Percentiles rank a stretch among this genome's conserved stretches.
These are phyloP conservation scores for Capsicum baccatum DNA, from an alignment of 257 asterid species.

Conservation along the genomic window DNA sequence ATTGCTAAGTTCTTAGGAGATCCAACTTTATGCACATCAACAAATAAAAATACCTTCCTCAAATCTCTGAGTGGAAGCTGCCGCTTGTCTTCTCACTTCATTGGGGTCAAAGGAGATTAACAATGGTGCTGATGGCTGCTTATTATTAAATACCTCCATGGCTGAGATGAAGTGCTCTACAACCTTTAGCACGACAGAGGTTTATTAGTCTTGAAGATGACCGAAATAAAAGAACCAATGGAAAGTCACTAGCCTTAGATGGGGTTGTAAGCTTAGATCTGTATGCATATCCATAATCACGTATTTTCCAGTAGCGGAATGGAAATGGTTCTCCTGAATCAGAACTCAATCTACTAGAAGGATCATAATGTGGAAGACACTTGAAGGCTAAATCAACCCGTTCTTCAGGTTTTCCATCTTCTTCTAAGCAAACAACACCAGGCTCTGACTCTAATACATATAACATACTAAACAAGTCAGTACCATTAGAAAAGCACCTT, in stretches of 20 bases:
- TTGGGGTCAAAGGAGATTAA: conserved; percentile 80
- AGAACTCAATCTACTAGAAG: conserved; percentile 60
- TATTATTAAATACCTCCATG: conserved; percentile 69
- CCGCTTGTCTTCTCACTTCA: conserved; percentile 88
- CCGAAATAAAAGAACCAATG: conserved; percentile 26
- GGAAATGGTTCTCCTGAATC: conserved; percentile 50
- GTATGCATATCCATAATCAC: conserved; percentile 96
- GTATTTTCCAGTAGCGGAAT: conserved; percentile 93
- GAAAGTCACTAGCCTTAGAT: conserved; percentile 64
- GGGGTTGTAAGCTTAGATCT: conserved; percentile 86
- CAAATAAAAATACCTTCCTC: conserved; percentile 66
- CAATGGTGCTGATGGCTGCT: conserved; percentile 70
- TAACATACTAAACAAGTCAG: conserved; percentile 26
- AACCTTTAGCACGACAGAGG: conserved; percentile 53
- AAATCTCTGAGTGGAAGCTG: conserved; percentile 87
- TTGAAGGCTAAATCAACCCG: conserved; percentile 80
- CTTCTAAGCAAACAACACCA: conserved; percentile 64
- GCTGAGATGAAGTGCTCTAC: conserved; percentile 92
- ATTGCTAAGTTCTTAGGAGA: not conserved
- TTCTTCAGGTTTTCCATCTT: conserved; percentile 72
- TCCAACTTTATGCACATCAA: not conserved
- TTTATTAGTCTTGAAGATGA: conserved; percentile 26
- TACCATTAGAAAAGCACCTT: not conserved
- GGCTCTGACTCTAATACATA: conserved; percentile 66
- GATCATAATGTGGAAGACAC: conserved; percentile 79